Conservation (phyloP, 768 basidiomycete genomes). For the Pulveroboletus sp. region DNA sequence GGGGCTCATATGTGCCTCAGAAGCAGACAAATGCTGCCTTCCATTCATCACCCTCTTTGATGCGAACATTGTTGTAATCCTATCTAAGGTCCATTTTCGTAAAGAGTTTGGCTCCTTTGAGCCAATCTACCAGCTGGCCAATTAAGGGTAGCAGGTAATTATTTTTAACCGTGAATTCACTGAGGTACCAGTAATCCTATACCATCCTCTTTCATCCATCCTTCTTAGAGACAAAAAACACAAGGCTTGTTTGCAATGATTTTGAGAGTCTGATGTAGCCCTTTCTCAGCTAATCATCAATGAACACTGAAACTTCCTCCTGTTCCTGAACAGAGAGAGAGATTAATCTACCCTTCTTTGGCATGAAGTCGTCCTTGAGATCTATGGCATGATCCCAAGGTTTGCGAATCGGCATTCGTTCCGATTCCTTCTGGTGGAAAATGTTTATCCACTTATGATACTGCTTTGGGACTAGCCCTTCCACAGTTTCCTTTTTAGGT, state of each 20-base stretch:
- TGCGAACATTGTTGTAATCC: constrained; percentile 1
- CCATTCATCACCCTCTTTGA: no score
- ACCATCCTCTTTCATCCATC: background rate
- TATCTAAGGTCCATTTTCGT: constrained; percentile 1
- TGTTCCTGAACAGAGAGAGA: background rate
- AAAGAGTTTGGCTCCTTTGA: background rate
- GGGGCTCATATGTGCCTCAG: no score
- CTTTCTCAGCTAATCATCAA: background rate
- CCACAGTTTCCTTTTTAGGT: no score
- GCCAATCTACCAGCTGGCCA: background rate
- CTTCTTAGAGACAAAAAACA: background rate
- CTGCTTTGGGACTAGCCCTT: no score
- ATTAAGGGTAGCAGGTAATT: background rate
- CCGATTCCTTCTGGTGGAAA: no score
- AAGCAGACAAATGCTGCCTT: no score
- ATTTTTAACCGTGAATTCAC: background rate
- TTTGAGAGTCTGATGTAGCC: background rate
- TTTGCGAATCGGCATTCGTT: background rate
- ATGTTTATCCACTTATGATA: no score
- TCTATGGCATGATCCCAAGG: background rate
- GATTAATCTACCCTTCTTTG: background rate
- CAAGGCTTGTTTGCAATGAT: background rate
- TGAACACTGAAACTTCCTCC: background rate
- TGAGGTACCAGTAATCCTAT: background rate
- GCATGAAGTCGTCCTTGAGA: background rate